Evolutionary conservation across 805 yeast species (phyloP).

Genomic region (Ascoidea rubescens): DNA sequence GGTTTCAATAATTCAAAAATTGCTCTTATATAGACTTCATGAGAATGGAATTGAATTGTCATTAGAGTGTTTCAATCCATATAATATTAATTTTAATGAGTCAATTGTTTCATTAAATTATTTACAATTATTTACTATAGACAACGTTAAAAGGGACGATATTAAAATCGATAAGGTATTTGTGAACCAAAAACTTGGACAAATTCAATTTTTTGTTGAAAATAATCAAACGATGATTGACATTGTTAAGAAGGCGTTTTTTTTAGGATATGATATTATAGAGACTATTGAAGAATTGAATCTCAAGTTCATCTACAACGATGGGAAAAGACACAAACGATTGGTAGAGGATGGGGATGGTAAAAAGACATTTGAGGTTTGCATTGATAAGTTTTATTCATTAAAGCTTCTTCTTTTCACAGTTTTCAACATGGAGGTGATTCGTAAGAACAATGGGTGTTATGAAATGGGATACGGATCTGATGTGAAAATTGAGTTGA

Average conservation of each 20-base stretch:
- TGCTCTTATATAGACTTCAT: background rate
- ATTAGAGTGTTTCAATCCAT: background rate
- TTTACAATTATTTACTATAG: background rate
- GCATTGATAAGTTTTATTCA: no score
- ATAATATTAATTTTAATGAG: background rate
- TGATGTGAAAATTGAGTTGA: no score
- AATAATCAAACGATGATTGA: no score
- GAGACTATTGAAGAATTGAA: background rate
- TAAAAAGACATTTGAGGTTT: no score
- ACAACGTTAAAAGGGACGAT: background rate
- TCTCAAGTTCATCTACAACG: background rate
- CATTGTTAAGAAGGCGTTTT: background rate
- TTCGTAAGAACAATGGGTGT: no score
- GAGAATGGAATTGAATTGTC: background rate
- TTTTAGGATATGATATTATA: background rate
- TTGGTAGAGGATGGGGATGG: no score
- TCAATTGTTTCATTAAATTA: background rate
- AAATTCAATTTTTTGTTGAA: background rate
- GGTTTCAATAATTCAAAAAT: no score
- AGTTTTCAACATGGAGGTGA: no score
- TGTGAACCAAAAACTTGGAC: background rate
- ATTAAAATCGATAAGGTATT: background rate
- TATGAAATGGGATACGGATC: no score
- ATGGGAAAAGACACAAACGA: no score
- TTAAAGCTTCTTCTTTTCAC: no score